phyloP scores from a whole-genome alignment of 78 protist genomes.

The Tieghemostelium lacteum region DNA sequence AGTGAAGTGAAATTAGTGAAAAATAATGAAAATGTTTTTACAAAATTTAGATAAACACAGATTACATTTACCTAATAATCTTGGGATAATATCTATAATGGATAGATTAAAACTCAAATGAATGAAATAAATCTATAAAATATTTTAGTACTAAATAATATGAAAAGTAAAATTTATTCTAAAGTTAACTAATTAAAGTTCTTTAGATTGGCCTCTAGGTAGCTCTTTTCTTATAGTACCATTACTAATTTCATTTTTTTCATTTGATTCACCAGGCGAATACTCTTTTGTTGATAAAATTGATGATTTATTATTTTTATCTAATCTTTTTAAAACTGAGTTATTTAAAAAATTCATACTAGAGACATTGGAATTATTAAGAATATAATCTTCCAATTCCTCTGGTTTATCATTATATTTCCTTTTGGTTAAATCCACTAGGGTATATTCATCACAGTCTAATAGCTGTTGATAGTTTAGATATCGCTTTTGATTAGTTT shows the following conservation, averaged over 20 bases:
- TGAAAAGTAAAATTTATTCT: too few relatives aligned
- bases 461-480: not conserved
- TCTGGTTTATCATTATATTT: slow-evolving; percentile 5
- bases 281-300: not conserved
- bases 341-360: not conserved
- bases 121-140: too few relatives aligned
- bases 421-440: not conserved
- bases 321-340: not conserved
- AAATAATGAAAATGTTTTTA: too few relatives aligned
- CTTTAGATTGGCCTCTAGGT: not conserved
- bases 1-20: too few relatives aligned
- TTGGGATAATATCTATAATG: too few relatives aligned
- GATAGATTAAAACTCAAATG: too few relatives aligned
- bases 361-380: not conserved
- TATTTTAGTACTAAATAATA: too few relatives aligned
- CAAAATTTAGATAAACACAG: too few relatives aligned
- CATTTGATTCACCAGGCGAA: too few relatives aligned
- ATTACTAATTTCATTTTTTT: not conserved
- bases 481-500: not conserved
- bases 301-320: not conserved
- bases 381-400: not conserved
- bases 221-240: not conserved
- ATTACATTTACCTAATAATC: too few relatives aligned
- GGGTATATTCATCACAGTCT: slow-evolving; percentile 14
- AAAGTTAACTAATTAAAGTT: too few relatives aligned